Conservation (phyloP, 495 filamentous ascomycete species). For the Hyaloscypha hepaticicola region DNA sequence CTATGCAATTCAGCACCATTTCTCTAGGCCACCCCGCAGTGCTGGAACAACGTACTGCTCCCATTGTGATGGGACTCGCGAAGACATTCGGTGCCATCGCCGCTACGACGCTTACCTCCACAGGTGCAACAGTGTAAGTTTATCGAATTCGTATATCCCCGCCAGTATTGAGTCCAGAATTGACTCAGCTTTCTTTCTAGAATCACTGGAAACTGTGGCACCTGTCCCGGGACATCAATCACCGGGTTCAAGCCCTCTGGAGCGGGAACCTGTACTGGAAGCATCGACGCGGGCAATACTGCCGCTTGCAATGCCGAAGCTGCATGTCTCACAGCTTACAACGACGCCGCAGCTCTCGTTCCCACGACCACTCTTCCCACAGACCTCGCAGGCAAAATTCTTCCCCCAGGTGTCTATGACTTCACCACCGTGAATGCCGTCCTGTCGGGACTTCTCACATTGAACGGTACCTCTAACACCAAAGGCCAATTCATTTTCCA, state of each 20-base stretch:
- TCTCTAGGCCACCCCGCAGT: not conserved
- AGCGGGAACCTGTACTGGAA: not conserved
- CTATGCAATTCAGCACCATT: not conserved
- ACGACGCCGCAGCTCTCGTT: constrained; percentile 5
- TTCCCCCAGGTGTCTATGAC: constrained; percentile 21
- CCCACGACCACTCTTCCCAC: constrained; percentile 8
- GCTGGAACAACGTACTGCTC: constrained; percentile 4
- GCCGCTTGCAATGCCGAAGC: constrained; percentile 8
- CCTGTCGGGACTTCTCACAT: constrained; percentile 11
- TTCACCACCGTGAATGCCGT: constrained; percentile 10
- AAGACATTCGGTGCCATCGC: constrained; percentile 13
- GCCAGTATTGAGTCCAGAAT: not conserved
- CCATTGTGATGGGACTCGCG: constrained; percentile 16
- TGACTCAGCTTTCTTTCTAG: not conserved
- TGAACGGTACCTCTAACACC: constrained; percentile 12
- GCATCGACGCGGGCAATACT: not conserved
- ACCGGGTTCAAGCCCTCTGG: constrained; percentile 26
- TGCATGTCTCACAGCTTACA: constrained; percentile 14
- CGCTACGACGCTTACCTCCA: constrained; percentile 10
- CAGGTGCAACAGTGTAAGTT: constrained; percentile 6
- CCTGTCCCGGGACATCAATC: constrained; percentile 19
- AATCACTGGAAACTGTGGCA: constrained; percentile 20
- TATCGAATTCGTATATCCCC: not conserved
- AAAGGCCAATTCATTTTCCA: constrained; percentile 23
- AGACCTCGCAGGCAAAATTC: constrained; percentile 15